phyloP scores from a whole-genome alignment of 768 basidiomycete genomes.

The Naganishia randhawae region DNA sequence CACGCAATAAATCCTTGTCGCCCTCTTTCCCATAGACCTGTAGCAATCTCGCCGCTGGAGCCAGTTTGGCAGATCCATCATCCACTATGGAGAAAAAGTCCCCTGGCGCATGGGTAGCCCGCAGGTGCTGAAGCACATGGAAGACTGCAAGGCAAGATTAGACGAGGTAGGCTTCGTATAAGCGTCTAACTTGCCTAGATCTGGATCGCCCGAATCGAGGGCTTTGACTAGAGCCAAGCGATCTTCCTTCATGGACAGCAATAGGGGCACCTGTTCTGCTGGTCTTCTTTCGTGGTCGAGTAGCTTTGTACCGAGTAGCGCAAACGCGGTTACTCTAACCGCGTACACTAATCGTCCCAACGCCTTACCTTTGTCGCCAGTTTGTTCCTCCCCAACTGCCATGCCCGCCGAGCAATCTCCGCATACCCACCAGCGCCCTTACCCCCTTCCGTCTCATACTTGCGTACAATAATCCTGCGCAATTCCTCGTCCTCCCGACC shows the following conservation, averaged over 20 bases:
- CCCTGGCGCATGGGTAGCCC: constrained; percentile 76
- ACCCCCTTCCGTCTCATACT: constrained; percentile 73
- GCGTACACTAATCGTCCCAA: neutral
- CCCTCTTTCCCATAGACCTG: constrained; percentile 89
- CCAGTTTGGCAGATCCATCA: constrained; percentile 72
- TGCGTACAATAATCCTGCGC: constrained; percentile 78
- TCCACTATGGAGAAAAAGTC: constrained; percentile 92
- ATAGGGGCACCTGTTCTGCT: constrained; percentile 87
- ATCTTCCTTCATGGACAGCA: constrained; percentile 92
- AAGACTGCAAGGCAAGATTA: constrained; percentile 62
- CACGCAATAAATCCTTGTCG: constrained; percentile 82
- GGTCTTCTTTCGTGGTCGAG: constrained; percentile 85
- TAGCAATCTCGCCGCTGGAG: constrained; percentile 70
- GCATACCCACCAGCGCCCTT: constrained; percentile 78
- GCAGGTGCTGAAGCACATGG: constrained; percentile 82
- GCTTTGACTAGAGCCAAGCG: constrained; percentile 80
- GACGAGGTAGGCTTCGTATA: neutral
- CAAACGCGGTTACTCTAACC: neutral
- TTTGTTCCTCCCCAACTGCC: constrained; percentile 75
- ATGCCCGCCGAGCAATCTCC: constrained; percentile 88
- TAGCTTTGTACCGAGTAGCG: constrained; percentile 56
- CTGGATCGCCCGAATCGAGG: constrained; percentile 89
- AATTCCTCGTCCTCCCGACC: constrained; percentile 63
- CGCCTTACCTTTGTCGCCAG: constrained; percentile 73
- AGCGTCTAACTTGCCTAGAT: constrained; percentile 59